Evolutionary conservation across 768 basidiomycete genomes (phyloP).

Genomic region (Pleurotus platypus): DNA sequence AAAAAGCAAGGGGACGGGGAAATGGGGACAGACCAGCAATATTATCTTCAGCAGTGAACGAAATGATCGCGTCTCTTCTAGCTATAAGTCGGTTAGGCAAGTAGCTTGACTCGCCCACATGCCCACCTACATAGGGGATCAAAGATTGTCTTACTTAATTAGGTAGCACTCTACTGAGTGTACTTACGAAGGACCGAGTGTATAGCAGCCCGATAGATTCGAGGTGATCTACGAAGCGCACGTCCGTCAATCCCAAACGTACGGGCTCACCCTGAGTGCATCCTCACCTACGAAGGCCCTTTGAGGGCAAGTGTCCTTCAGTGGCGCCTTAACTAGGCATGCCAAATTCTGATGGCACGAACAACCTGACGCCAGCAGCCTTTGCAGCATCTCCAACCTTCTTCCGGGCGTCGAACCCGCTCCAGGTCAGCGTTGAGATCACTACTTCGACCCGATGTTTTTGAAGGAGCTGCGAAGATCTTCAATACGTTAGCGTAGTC

Average conservation of each 20-base stretch:
- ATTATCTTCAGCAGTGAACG: constrained; percentile 28
- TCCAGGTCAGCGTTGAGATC: too few relatives aligned
- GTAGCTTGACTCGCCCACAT: constrained; percentile 27
- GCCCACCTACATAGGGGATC: constrained; percentile 23
- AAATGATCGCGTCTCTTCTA: constrained; percentile 25
- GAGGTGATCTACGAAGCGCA: constrained; percentile 19
- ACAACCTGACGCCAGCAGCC: constrained; percentile 30
- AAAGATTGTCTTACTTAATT: neutral
- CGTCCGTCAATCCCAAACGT: neutral
- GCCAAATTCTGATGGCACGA: constrained; percentile 35
- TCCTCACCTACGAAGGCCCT: constrained; percentile 22
- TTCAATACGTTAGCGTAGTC: constrained; percentile 22
- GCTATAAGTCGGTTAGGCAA: constrained; percentile 23
- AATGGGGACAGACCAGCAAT: constrained; percentile 22
- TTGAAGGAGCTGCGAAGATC: constrained; percentile 21
- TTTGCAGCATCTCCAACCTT: constrained; percentile 30
- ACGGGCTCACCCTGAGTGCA: too few relatives aligned
- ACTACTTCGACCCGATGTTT: constrained; percentile 17
- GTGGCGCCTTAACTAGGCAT: constrained; percentile 28
- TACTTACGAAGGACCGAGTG: constrained; percentile 28
- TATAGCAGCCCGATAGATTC: constrained; percentile 25
- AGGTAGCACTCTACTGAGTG: neutral
- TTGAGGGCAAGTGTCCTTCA: constrained; percentile 21
- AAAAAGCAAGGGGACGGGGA: neutral
- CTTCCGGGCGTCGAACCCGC: too few relatives aligned